Conservation (phyloP, 1,284 basidiomycete genomes). For the Puccinia coronata region DNA sequence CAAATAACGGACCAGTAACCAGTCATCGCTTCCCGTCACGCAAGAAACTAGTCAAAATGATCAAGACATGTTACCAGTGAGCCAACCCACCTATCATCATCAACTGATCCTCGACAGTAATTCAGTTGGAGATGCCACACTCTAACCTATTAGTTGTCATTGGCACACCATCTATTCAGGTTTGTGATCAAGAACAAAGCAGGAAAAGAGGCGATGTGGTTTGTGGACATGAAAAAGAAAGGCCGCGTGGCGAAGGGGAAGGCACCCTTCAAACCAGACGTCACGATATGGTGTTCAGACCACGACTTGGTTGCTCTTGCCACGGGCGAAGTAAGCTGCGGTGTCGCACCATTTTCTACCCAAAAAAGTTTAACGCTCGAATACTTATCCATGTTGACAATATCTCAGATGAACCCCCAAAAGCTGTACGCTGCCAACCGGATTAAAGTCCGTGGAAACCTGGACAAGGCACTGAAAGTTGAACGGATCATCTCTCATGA, state of each 20-base stretch:
- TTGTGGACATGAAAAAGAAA: constrained; percentile 46
- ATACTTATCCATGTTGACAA: not conserved
- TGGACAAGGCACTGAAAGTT: constrained; percentile 47
- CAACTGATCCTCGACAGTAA: not conserved
- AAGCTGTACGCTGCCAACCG: constrained; percentile 49
- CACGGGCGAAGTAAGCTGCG: constrained; percentile 33
- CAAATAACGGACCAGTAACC: not conserved
- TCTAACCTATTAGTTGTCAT: not conserved
- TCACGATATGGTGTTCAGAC: constrained; percentile 49
- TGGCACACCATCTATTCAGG: not conserved
- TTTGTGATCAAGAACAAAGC: constrained; percentile 47
- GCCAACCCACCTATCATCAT: not conserved
- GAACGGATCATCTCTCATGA: constrained; percentile 46
- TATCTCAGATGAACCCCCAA: constrained; percentile 45
- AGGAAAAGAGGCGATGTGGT: constrained; percentile 46
- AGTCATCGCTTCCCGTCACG: constrained; percentile 31
- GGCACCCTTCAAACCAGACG: constrained; percentile 46
- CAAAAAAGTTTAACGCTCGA: not conserved
- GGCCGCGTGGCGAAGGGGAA: constrained; percentile 46
- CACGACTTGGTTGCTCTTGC: constrained; percentile 43
- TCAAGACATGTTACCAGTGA: constrained; percentile 49
- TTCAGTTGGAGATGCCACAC: not conserved
- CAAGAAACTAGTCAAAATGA: constrained; percentile 39
- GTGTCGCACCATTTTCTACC: too few relatives aligned
- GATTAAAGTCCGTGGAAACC: constrained; percentile 46